Evolutionary conservation across 73 alveolate genomes (phyloP), one percentile per base, ranked within the genome.

Genomic region (Uronychia setigera): DNA sequence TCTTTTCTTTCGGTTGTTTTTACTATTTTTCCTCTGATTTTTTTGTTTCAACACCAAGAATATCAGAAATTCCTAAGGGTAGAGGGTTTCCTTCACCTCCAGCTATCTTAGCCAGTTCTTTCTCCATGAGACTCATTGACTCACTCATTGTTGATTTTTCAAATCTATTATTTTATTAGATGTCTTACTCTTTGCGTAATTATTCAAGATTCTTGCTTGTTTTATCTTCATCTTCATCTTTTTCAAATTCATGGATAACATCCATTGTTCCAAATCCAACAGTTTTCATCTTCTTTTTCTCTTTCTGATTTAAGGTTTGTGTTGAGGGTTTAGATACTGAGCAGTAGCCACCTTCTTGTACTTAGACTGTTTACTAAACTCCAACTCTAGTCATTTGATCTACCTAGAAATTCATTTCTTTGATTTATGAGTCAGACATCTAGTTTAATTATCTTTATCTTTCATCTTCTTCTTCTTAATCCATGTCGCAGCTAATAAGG

Each of bases 61-160:
- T n/a, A n/a, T n/a, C n/a, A n/a, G n/a, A n/a, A n/a, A n/a, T n/a
- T n/a, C n/a, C n/a, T n/a, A n/a, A n/a, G n/a, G n/a, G n/a, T n/a
- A n/a, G n/a, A n/a, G n/a, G n/a, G 32, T 19, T 27, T 83, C 59
- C 27, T 25, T 80, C 11, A 59, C 35, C 79, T 29, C 29, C 9
- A 26, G 13, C 29, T 9, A 25, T 28, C 29, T 28, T 26, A 14
- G 29, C 79, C 59, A 83, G 9, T 58, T 83, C 90, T 34, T 35
- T 75, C 74, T 83, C 83, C 14, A 83, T n/a, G 5, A 83, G 79
- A 27, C 33, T 74, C 0, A 83, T n/a, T 29, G 90, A 46, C 5
- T 46, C 19, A 5, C 67, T 19, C 67, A 46, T 46, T 46, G 67
- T 46, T 11, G 67, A 5, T 46, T 46, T 19, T 46, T 46, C 67